Base-by-base conservation (phyloP, 1,284 basidiomycete genomes). In the Butyriboletus appendiculatus region DNA sequence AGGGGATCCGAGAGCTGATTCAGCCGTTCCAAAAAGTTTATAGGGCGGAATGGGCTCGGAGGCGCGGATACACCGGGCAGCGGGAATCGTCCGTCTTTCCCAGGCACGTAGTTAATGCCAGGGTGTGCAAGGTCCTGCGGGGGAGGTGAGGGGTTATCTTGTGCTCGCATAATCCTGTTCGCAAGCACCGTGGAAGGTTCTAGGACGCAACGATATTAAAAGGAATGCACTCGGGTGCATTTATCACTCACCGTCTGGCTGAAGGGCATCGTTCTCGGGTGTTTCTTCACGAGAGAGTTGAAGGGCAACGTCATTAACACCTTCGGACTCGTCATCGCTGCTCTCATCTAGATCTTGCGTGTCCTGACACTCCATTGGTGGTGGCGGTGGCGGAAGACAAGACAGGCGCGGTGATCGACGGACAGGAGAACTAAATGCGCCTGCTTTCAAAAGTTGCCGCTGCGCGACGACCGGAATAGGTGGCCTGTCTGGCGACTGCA, bases 101-200 rank as follows among this genome's bases (percentile, higher is more conserved):
- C 58, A 34, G 57, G 52, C 4, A 52, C 39, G 44, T 65, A 57
- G 52, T 57, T 45, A 6, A 57, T 53, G 20, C 58, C 57, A 41
- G 63, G 48, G 32, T 62, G 47, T 26, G 60, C 59, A 39, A 71
- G 65, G 52, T 74, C 68, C 50, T 68, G 73, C 18, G 88, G 88
- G 16, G 88, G 88, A 24, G 88, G 88, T 18, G 88, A 90, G 15
- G 88, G 88, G 61, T 90, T 90, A 61, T 81, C 84, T 52, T 82
- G 80, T 55, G 88, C 88, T 50, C 81, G 78, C 46, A 86, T 76
- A 44, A 90, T 81, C 67, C 73, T 83, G 56, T 73, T 78, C 28
- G 83, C 88, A 51, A 90, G 72, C 10, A 77, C 76, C 49, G 85
- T 85, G 3, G 86, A 81, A 11, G 86, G 86, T 65, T 89, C 88